Evolutionary conservation across 2,329 filamentous ascomycete species (phyloP).

Genomic region (Metarhizium robertsii): DNA sequence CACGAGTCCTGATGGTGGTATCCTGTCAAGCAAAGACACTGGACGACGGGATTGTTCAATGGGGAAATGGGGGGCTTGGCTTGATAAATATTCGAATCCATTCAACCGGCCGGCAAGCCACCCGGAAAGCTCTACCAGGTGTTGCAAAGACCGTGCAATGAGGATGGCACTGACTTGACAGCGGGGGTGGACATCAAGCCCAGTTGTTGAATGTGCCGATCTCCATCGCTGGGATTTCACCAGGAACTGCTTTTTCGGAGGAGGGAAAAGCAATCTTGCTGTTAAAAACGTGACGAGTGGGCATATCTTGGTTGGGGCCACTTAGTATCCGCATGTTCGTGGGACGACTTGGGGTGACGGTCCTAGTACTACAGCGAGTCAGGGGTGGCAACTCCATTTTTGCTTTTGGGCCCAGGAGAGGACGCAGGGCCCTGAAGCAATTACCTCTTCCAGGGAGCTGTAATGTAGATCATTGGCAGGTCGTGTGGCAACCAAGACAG

Average conservation of each 20-base stretch:
- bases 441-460: not conserved
- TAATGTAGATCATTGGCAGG: not conserved
- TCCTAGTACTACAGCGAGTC: not conserved
- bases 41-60: not conserved
- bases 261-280: not conserved
- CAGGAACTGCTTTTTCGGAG: slow-evolving; percentile 1
- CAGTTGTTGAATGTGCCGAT: not conserved
- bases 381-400: not conserved
- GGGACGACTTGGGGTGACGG: not conserved
- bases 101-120: slow-evolving; percentile 1
- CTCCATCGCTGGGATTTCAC: not conserved
- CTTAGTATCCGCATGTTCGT: slow-evolving; percentile 1
- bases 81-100: slow-evolving; percentile 4
- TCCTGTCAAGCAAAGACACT: not conserved
- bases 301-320: slow-evolving; percentile 1
- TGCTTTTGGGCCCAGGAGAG: not conserved
- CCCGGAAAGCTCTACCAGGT: not conserved
- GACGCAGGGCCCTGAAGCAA: not conserved
- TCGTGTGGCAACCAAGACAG: not conserved
- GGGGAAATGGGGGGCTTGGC: not conserved
- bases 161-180: not conserved
- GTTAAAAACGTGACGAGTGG: not conserved
- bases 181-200: not conserved
- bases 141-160: not conserved
- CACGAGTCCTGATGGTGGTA: not conserved